phyloP scores from a whole-genome alignment of 1,284 basidiomycete species.

The Malassezia sympodialis region DNA sequence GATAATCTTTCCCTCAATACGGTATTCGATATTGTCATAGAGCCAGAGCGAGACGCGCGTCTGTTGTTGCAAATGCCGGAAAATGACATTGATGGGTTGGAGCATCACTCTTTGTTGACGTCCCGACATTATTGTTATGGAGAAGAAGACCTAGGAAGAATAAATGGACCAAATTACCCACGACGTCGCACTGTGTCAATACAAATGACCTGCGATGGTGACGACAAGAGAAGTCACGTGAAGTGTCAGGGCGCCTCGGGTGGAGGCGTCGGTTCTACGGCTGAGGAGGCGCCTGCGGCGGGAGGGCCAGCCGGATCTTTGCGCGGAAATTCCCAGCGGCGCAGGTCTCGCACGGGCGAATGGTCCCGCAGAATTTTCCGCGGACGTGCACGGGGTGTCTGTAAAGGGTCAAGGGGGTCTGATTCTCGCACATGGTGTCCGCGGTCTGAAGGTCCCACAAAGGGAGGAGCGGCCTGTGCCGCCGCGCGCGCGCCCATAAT shows the following conservation, averaged over 20 bases:
- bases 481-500: neutral
- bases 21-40: slow-evolving; percentile 92
- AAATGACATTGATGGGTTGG: slow-evolving; percentile 71
- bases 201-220: neutral
- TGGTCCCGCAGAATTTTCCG: neutral
- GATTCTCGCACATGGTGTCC: neutral
- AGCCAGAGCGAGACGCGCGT: slow-evolving; percentile 85
- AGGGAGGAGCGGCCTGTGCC: neutral
- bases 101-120: slow-evolving; percentile 29
- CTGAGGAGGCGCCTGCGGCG: neutral
- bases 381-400: slow-evolving; percentile 6
- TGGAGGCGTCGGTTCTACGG: neutral
- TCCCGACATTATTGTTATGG: slow-evolving; percentile 10
- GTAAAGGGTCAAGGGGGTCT: neutral
- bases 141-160: neutral
- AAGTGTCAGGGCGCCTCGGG: neutral
- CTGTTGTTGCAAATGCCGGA: slow-evolving; percentile 93
- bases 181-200: slow-evolving; percentile 1
- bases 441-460: neutral
- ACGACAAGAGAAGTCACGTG: slow-evolving; percentile 5
- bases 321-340: neutral
- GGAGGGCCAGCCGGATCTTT: neutral
- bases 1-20: slow-evolving; percentile 90
- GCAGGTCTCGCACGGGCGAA: neutral
- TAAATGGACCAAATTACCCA: neutral